Evolutionary conservation across 2,329 filamentous ascomycete genomes (phyloP), one percentile per base, ranked within the genome.

Genomic region (Venturia aucupariae): DNA sequence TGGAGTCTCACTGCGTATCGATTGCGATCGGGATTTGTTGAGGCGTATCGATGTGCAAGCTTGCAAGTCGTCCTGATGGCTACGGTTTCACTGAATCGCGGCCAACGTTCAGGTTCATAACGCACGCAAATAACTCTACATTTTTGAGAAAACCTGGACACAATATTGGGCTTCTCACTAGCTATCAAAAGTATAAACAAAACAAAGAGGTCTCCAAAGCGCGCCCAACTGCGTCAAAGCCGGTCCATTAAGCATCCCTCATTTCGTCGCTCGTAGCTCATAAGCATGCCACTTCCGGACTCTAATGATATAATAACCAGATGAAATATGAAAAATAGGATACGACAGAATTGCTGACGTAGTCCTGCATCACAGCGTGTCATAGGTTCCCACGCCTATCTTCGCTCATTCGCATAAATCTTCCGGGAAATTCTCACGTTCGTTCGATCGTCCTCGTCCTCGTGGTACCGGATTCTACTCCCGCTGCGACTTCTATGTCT

Each of bases 401-500:
- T 57, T 35, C 51, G 51, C 27, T 35, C 51, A 35, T 57, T 30
- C 51, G 51, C 38, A 24, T 61, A 38, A 5, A 30, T 30, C 6
- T 41, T 55, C n/a, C 63, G 51, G 7, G 32, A 57, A 15, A 64
- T 55, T 59, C 39, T 62, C 27, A 64, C 65, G 22, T 70, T 73
- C 64, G 69, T 67, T 59, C 32, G 32, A 44, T 46, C 27, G 35
- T 63, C 48, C 15, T 64, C 63, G 15, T 64, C 41, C 15, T 66
- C 57, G 27, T 57, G 15, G 35, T 64, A 42, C 24, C 41, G 57
- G 19, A n/a, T n/a, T n/a, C 64, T 60, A 17, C n/a, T 38, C 57
- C 57, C 44, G 39, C 63, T 66, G 67, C 19, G 62, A 55, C 69
- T 70, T 64, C 72, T 70, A 22, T 69, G 68, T 55, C 71, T 66